These are phyloP conservation scores for Spirogloea muscicola DNA, from an alignment of 139 green algal species.

Conservation along the genomic window DNA sequence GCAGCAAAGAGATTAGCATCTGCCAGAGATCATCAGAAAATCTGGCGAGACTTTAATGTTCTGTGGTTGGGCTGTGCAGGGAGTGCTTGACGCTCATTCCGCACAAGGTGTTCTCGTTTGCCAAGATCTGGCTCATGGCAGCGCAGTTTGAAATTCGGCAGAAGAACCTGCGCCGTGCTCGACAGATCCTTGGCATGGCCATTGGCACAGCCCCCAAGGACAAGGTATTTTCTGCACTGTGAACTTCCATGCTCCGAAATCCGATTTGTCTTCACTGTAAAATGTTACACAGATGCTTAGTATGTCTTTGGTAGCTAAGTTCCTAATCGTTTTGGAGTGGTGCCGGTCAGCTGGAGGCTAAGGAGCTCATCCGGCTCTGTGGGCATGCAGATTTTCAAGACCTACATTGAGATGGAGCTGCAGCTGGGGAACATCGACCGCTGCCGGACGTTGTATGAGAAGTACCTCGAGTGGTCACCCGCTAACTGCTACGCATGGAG, in stretches of 20 bases:
- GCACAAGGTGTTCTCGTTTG: conserved; percentile 90
- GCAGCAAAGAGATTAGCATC: too few relatives aligned
- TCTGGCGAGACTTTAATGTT: not conserved
- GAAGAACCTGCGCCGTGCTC: conserved; percentile 41
- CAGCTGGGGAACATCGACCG: conserved; percentile 88
- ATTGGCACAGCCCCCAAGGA: conserved; percentile 89
- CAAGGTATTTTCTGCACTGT: too few relatives aligned
- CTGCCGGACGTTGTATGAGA: conserved; percentile 88
- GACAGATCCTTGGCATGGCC: conserved; percentile 75
- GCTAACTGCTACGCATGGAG: conserved; percentile 61
- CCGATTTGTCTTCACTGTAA: too few relatives aligned
- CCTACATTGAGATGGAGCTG: conserved; percentile 95
- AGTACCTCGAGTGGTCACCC: conserved; percentile 86
- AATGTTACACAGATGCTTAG: too few relatives aligned
- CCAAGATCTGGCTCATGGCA: conserved; percentile 94
- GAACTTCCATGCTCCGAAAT: too few relatives aligned
- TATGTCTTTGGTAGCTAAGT: too few relatives aligned
- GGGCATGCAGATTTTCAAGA: conserved; percentile 66
- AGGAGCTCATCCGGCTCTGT: too few relatives aligned
- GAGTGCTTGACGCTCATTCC: conserved; percentile 79
- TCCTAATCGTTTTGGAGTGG: too few relatives aligned
- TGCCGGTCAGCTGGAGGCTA: too few relatives aligned
- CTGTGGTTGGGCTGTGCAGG: conserved; percentile 19
- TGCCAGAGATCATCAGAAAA: too few relatives aligned
- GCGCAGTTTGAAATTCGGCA: conserved; percentile 81